Evolutionary conservation across 1,139 yeast genomes (phyloP).

Genomic region (Kodamaea ohmeri): DNA sequence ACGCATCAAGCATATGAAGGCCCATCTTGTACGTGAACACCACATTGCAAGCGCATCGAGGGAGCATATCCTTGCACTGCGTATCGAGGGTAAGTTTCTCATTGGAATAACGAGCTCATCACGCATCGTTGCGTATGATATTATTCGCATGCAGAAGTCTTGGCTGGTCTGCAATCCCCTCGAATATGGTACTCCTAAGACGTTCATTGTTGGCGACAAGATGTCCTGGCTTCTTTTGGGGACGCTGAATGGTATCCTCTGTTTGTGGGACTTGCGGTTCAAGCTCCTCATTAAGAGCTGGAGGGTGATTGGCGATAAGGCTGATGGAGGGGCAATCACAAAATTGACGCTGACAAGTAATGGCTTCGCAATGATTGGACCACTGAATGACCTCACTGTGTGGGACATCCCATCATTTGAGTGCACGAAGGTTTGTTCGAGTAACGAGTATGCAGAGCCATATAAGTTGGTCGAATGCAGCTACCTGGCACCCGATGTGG

Average conservation of each 20-base stretch:
- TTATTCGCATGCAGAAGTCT: slow-evolving; percentile 52
- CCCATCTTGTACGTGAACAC: slow-evolving; percentile 46
- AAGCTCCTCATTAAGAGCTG: slow-evolving; percentile 58
- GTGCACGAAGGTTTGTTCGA: slow-evolving; percentile 55
- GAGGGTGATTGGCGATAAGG: slow-evolving; percentile 29
- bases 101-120: slow-evolving; percentile 55
- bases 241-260: slow-evolving; percentile 68
- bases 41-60: not conserved
- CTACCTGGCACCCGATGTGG: slow-evolving; percentile 17
- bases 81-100: slow-evolving; percentile 37
- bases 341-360: slow-evolving; percentile 1
- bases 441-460: slow-evolving; percentile 21
- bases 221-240: slow-evolving; percentile 70
- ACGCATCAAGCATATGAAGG: slow-evolving; percentile 32
- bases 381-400: slow-evolving; percentile 61
- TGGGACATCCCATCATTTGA: slow-evolving; percentile 74
- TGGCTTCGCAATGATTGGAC: slow-evolving; percentile 61
- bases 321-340: slow-evolving; percentile 3
- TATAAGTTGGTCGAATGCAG: slow-evolving; percentile 31
- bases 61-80: slow-evolving; percentile 13
- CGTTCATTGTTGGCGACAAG: slow-evolving; percentile 54
- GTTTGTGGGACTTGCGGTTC: slow-evolving; percentile 82
- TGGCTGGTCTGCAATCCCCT: slow-evolving; percentile 53
- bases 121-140: slow-evolving; percentile 54
- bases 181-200: slow-evolving; percentile 61